These are phyloP conservation scores for Suillus alpinus DNA, from an alignment of 768 basidiomycete genomes.

Conservation along the genomic window DNA sequence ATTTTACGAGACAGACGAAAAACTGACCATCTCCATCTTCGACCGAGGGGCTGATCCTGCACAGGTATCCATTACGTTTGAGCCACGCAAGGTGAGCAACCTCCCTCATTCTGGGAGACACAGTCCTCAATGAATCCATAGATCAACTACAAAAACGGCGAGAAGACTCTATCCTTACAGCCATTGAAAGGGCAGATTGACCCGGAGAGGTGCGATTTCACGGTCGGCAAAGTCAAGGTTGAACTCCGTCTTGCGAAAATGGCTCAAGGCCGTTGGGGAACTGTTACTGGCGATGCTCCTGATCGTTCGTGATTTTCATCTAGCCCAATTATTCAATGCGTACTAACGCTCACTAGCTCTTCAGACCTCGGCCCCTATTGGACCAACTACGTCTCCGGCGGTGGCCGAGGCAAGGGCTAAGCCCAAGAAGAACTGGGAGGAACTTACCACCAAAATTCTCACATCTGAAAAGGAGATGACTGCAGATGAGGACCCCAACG, in stretches of 20 bases:
- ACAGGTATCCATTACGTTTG: slow-evolving; percentile 59
- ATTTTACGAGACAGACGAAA: slow-evolving; percentile 85
- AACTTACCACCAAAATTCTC: slow-evolving; percentile 67
- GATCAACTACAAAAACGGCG: slow-evolving; percentile 57
- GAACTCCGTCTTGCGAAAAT: slow-evolving; percentile 79
- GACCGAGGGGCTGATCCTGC: slow-evolving; percentile 72
- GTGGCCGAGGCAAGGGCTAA: slow-evolving; percentile 34
- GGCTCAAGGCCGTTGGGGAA: slow-evolving; percentile 68
- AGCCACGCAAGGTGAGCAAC: slow-evolving; percentile 55
- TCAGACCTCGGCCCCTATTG: slow-evolving; percentile 18
- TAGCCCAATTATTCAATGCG: background rate
- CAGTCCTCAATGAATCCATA: slow-evolving; percentile 1
- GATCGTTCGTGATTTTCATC: slow-evolving; percentile 52
- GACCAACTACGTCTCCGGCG: slow-evolving; percentile 33
- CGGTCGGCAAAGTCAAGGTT: slow-evolving; percentile 83
- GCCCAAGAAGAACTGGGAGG: slow-evolving; percentile 86
- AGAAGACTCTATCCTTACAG: slow-evolving; percentile 66
- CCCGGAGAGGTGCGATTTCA: slow-evolving; percentile 55
- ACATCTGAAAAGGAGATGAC: slow-evolving; percentile 66
- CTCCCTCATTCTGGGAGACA: background rate
- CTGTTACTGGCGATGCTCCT: slow-evolving; percentile 69
- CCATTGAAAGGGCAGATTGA: slow-evolving; percentile 85
- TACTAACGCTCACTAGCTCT: slow-evolving; percentile 21
- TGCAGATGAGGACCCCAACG: slow-evolving; percentile 80
- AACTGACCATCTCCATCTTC: slow-evolving; percentile 70